phyloP scores from a whole-genome alignment of 352 stramenopile genomes.

The Globisporangium canariense region DNA sequence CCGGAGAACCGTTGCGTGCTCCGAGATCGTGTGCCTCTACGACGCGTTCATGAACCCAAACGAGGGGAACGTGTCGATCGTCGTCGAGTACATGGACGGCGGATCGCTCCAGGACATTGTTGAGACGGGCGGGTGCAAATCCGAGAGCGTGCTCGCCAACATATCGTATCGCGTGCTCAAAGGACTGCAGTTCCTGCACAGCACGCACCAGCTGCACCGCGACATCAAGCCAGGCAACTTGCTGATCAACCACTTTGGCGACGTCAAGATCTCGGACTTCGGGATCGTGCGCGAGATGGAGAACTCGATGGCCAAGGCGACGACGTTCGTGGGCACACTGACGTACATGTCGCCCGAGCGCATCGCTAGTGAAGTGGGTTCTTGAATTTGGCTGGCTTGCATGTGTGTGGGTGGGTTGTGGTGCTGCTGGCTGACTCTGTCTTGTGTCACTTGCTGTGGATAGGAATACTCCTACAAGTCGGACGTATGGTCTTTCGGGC shows the following conservation, averaged over 20 bases:
- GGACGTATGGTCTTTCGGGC: conserved; percentile 83
- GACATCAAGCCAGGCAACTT: conserved; percentile 95
- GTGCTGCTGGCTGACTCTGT: conserved; percentile 3
- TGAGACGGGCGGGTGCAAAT: conserved; percentile 82
- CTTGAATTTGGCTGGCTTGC: neutral
- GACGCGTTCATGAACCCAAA: conserved; percentile 93
- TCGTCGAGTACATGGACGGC: conserved; percentile 97
- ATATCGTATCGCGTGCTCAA: conserved; percentile 87
- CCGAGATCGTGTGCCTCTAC: conserved; percentile 90
- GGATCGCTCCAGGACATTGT: conserved; percentile 93
- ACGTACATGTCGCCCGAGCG: conserved; percentile 94
- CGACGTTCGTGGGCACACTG: conserved; percentile 90
- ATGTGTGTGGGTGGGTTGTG: neutral
- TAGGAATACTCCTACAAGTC: conserved; percentile 86
- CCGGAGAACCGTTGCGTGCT: conserved; percentile 53
- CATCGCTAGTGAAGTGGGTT: conserved; percentile 77
- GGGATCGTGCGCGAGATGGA: conserved; percentile 84
- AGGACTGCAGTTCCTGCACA: conserved; percentile 88
- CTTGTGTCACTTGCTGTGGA: conserved; percentile 6
- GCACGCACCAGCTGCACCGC: conserved; percentile 88
- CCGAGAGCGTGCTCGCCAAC: conserved; percentile 86
- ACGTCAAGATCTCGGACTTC: conserved; percentile 90
- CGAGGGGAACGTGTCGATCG: conserved; percentile 89
- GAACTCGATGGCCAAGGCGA: conserved; percentile 83
- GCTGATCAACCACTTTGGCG: conserved; percentile 90